Evolutionary conservation across 176 grass and related monocot genomes (phyloP), one percentile per base, ranked within the genome.

Genomic region (Tillandsia fasciculata): DNA sequence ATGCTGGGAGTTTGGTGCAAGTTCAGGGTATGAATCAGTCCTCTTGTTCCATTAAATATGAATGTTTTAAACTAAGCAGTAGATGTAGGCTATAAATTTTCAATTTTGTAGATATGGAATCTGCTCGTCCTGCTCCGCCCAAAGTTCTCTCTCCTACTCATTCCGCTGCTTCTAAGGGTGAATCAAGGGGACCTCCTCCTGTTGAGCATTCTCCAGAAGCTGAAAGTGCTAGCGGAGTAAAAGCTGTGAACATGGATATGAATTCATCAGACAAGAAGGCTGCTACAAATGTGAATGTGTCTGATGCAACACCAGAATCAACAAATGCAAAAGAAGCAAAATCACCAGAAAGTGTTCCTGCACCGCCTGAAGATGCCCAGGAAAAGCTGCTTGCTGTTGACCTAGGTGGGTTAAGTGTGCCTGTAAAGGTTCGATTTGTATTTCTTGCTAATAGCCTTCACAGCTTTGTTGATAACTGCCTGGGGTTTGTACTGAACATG

Each of bases 131-230:
- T 49, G 54, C 74, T 52, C 95, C 65, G 65, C 76, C 80, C 68
- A 99, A 94, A 79, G 29, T 73, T 68, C 72, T 74, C 64, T 94
- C 95, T 52, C 90, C 95, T 67, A 84, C 84, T 78, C 71, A 81
- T 65, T 94, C 90, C 83, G 87, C 70, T 78, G 90, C 82, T 83
- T 99, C 89, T 66, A 99, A 84, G 78, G 90, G 88, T 74, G 84
- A 90, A 68, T 20, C 79, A 68, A 99, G 90, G 70, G 49, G 70
- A 84, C 52, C 49, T 12, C 77, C 82, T 64, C 64, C 65, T 27
- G 64, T 78, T 50, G 90, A 99, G 64, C 86, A 76, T 56, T 86
- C 67, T 59, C 83, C 86, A 26, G 82, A 83, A 74, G 82, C 59
- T 77, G 84, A 86, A 56, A 84, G 50, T 72, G 72, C 74, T 59